A percentile compares a stretch with the other conserved stretches of the same genome.
Evolutionary conservation across 495 filamentous ascomycete genomes (phyloP).

Genomic region (Aspergillus carlsbadensis): DNA sequence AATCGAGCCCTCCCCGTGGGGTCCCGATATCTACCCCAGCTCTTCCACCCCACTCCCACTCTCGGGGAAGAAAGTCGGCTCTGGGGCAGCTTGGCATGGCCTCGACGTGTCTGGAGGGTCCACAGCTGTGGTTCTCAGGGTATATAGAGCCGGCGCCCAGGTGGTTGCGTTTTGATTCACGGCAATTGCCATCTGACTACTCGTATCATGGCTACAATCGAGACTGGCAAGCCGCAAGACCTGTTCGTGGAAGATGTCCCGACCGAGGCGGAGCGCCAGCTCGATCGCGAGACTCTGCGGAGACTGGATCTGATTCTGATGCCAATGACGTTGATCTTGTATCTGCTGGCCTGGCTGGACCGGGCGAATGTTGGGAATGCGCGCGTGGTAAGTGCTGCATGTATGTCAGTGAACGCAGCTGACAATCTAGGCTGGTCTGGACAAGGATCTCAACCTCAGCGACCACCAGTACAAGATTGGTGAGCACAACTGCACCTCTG

Average conservation of each 20-base stretch:
- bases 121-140: no score
- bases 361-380: constrained; percentile 16
- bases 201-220: no score
- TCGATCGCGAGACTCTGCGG: constrained; percentile 7
- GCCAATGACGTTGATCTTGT: constrained; percentile 15
- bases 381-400: constrained; percentile 5
- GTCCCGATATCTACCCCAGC: no score
- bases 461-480: constrained; percentile 13
- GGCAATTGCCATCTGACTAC: not conserved
- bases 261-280: constrained; percentile 7
- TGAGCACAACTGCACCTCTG: not conserved
- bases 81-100: no score
- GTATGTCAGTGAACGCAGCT: not conserved
- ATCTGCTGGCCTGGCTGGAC: constrained; percentile 16
- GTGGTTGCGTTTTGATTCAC: not conserved
- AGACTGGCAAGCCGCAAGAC: constrained; percentile 3
- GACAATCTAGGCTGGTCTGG: constrained; percentile 7
- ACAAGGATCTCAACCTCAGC: constrained; percentile 12
- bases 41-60: no score
- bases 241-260: constrained; percentile 12
- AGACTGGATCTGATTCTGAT: constrained; percentile 14
- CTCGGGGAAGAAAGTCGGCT: no score
- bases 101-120: no score
- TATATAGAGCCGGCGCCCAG: no score
- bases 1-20: no score